Conservation (phyloP, 2,329 filamentous ascomycete species). For the Sclerotinia nivalis region DNA sequence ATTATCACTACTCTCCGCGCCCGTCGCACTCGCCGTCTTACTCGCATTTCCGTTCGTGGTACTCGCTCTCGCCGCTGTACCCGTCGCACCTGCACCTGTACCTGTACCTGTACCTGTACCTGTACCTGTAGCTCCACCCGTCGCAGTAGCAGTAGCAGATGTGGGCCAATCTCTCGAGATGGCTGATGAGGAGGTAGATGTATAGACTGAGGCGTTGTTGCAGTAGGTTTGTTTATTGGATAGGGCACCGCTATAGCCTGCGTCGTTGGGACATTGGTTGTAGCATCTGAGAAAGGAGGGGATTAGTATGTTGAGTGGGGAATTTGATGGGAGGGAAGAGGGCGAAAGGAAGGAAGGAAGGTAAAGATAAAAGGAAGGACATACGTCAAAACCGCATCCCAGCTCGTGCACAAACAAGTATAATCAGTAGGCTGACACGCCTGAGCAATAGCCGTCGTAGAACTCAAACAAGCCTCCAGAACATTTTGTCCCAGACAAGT, state of each 20-base stretch:
- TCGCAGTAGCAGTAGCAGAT: slow-evolving; percentile 13
- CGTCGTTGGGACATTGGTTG: slow-evolving; percentile 60
- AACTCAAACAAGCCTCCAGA: slow-evolving; percentile 44
- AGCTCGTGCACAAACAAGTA: slow-evolving; percentile 57
- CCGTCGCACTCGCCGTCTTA: slow-evolving; percentile 26
- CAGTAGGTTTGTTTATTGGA: slow-evolving; percentile 35
- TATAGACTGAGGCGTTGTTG: slow-evolving; percentile 32
- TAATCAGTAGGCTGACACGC: slow-evolving; percentile 43
- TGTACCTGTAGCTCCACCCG: slow-evolving; percentile 9
- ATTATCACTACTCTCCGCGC: neutral
- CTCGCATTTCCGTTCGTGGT: slow-evolving; percentile 4
- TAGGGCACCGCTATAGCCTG: slow-evolving; percentile 33
- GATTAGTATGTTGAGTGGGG: neutral
- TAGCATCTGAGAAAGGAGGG: slow-evolving; percentile 52
- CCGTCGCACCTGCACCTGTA: slow-evolving; percentile 10
- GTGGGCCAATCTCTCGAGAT: slow-evolving; percentile 31
- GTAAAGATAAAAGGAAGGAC: slow-evolving; percentile 18
- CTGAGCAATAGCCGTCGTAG: slow-evolving; percentile 42
- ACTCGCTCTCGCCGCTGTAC: slow-evolving; percentile 19
- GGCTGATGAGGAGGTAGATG: slow-evolving; percentile 26
- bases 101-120: slow-evolving; percentile 16
- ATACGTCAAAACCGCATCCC: slow-evolving; percentile 53
- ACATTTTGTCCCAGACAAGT: slow-evolving; percentile 44
- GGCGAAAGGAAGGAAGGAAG: neutral
- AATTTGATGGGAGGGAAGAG: neutral